Evolutionary conservation across 371 early-diverging fungal species (phyloP).

Genomic region (Actinomucor elegans): DNA sequence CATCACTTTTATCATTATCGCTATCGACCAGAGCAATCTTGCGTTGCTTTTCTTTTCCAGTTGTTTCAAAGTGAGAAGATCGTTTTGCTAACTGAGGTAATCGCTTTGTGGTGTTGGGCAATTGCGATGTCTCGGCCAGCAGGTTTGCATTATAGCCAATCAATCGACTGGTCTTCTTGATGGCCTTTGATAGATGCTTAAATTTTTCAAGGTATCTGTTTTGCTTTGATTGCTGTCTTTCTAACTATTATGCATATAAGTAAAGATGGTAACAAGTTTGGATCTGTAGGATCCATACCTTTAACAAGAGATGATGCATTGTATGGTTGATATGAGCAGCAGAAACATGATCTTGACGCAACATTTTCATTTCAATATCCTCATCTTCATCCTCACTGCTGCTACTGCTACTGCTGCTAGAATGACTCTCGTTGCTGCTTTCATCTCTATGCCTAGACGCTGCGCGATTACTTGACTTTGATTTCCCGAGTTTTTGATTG

Average conservation of each 20-base stretch:
- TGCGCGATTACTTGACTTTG: not conserved
- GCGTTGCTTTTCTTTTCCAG: not conserved
- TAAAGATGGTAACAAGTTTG: not conserved
- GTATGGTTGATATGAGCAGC: slow-evolving; percentile 6
- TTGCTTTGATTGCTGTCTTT: slow-evolving; percentile 16
- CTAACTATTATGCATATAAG: not conserved
- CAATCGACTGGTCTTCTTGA: slow-evolving; percentile 10
- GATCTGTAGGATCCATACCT: not conserved
- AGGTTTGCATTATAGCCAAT: slow-evolving; percentile 12
- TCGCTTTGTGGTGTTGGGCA: not conserved
- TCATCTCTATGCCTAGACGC: not conserved
- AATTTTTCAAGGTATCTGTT: slow-evolving; percentile 14
- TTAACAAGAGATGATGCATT: not conserved
- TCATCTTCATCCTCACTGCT: slow-evolving; percentile 1
- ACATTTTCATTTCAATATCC: not conserved
- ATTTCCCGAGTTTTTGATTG: not conserved
- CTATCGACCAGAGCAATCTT: not conserved
- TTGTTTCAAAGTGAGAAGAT: not conserved
- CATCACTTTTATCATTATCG: not conserved
- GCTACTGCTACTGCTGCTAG: slow-evolving; percentile 8
- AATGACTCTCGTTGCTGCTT: not conserved
- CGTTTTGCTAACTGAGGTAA: slow-evolving; percentile 1
- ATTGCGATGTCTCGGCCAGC: not conserved
- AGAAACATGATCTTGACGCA: not conserved
- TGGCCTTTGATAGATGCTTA: slow-evolving; percentile 6